Base-by-base conservation (phyloP, 1,284 basidiomycete species). In the Cystobasidiaceae sp. region DNA sequence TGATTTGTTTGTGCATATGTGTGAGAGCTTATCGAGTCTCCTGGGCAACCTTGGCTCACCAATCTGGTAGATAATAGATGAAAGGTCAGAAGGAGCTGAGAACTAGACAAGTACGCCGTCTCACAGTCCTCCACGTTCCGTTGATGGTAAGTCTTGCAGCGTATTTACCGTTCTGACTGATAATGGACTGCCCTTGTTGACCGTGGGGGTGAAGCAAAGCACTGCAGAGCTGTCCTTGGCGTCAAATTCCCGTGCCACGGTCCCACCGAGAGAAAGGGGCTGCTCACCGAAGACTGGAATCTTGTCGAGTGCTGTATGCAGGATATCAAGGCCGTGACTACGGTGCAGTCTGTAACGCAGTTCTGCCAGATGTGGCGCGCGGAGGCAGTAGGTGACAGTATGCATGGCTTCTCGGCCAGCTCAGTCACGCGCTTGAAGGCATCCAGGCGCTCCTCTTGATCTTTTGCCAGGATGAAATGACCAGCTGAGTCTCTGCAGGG, bases 271-370 rank as follows among this genome's bases (percentile, higher is more conserved):
- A 5, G 32, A 41, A 32, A 19, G 11, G 34, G 43, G 19, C 13
- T 21, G 76, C 81, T 69, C 72, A 89, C 89, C 70, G 80, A 79
- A 0, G 87, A 86, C 4, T 80, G 78, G 77, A 88, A 92, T 51
- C 81, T 79, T 15, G 79, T 77, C 63, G 85, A 81, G 74, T 94
- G 87, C 69, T 87, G 85, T 37, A 91, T 77, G 67, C 88, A 92
- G 2, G 89, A 85, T 7, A 87, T 86, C 13, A 96, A 81, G 0
- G 90, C 87, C 1, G 90, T 89, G 56, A 91, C 91, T 3, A 97
- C 84, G 0, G 91, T 93, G 75, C 93, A 97, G 74, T 97, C 91
- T 1, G 88, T 86, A 2, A 93, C 85, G 9, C 87, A 81, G 50
- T 89, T 87, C 75, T 97, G 93, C 9, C 84, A 77, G 48, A 97